These are phyloP conservation scores for Akebia trifoliata DNA, from an alignment of 164 flowering plant genomes.

Conservation along the genomic window DNA sequence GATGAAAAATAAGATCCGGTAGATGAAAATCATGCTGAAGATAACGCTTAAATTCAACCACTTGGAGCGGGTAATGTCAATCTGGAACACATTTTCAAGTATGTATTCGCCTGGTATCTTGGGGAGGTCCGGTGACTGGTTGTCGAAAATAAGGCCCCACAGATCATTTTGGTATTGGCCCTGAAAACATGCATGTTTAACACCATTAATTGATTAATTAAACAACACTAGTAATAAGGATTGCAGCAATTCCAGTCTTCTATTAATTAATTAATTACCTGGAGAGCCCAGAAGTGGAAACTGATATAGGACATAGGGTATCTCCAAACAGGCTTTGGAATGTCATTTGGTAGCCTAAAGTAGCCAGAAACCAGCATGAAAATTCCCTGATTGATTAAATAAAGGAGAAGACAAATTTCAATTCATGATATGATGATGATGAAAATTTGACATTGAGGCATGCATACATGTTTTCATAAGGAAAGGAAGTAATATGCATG, in stretches of 20 bases:
- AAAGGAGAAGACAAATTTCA: too few relatives aligned
- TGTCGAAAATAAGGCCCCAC: constrained; percentile 66
- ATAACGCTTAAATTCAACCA: constrained; percentile 79
- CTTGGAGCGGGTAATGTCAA: constrained; percentile 66
- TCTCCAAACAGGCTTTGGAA: constrained; percentile 91
- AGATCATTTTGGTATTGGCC: constrained; percentile 94
- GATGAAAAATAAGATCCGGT: constrained; percentile 80
- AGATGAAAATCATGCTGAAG: constrained; percentile 69
- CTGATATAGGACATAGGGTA: constrained; percentile 97
- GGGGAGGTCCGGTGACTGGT: constrained; percentile 42
- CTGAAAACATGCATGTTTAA: too few relatives aligned
- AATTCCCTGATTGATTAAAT: constrained; percentile 69
- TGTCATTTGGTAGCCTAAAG: constrained; percentile 94
- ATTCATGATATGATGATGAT: too few relatives aligned
- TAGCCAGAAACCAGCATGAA: constrained; percentile 96
- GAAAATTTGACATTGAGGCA: too few relatives aligned
- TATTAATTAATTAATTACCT: constrained; percentile 65
- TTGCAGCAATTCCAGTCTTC: too few relatives aligned
- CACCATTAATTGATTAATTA: too few relatives aligned
- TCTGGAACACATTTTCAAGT: constrained; percentile 73
- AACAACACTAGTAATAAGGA: too few relatives aligned
- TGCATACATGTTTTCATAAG: too few relatives aligned
- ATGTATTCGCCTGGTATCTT: constrained; percentile 84
- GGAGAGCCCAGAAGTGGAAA: constrained; percentile 95
- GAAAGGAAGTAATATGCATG: too few relatives aligned